Evolutionary conservation across 2,329 filamentous ascomycete species (phyloP).

Genomic region (Trichophyton rubrum): DNA sequence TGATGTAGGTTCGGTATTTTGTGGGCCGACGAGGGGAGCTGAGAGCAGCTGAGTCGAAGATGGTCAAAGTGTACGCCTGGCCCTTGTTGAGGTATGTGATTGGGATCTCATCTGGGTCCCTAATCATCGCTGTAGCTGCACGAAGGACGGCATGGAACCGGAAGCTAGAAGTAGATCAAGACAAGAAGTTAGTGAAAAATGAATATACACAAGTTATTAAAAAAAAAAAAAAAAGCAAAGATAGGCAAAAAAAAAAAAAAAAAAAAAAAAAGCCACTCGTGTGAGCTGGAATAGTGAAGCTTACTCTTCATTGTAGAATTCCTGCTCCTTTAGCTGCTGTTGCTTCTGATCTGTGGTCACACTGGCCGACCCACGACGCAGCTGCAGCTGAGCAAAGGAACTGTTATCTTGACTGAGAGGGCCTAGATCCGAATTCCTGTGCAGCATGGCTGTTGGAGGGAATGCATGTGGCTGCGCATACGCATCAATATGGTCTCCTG

Average conservation of each 20-base stretch:
- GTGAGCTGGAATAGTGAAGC: not conserved
- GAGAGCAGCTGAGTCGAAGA: slow-evolving; percentile 62
- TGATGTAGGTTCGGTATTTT: slow-evolving; percentile 77
- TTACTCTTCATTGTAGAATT: slow-evolving; percentile 3
- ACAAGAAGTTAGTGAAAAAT: slow-evolving; percentile 16
- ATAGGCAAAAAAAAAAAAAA: not conserved
- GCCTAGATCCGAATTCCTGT: not conserved
- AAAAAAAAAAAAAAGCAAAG: not conserved
- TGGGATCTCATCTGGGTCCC: slow-evolving; percentile 65
- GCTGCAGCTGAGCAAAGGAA: not conserved
- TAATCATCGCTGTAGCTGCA: slow-evolving; percentile 91
- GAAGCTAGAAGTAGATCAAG: slow-evolving; percentile 4
- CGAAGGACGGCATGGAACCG: slow-evolving; percentile 83
- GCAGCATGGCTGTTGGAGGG: not conserved
- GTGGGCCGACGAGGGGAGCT: slow-evolving; percentile 44
- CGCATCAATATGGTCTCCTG: not conserved
- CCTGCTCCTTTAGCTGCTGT: not conserved
- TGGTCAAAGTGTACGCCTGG: slow-evolving; percentile 77
- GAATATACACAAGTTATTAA: no score
- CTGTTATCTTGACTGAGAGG: not conserved
- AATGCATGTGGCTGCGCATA: not conserved
- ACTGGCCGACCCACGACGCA: not conserved
- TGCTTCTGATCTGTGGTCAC: not conserved
- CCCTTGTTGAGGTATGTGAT: slow-evolving; percentile 98
- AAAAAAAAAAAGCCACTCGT: not conserved